Percentiles rank a stretch among this genome's conserved stretches.
These are phyloP conservation scores for Lachnellula cervina DNA, from an alignment of 2,329 filamentous ascomycete species.

Conservation along the genomic window DNA sequence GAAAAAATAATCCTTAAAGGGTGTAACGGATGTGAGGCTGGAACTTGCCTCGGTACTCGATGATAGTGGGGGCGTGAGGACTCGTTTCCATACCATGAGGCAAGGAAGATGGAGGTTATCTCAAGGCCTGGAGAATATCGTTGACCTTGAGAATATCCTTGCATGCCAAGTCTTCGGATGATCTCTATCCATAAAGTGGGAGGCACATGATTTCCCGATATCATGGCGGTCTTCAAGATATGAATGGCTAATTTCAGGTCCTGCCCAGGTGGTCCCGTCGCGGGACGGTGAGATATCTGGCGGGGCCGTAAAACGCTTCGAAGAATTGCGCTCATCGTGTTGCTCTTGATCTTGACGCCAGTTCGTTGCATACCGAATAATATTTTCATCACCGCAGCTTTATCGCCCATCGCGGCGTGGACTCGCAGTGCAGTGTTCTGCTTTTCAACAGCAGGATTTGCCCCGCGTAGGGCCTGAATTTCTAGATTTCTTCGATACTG, in stretches of 20 bases:
- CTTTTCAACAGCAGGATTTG: slow-evolving; percentile 33
- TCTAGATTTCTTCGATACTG: slow-evolving; percentile 52
- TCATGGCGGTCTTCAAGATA: slow-evolving; percentile 43
- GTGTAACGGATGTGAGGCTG: slow-evolving; percentile 23
- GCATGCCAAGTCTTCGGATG: slow-evolving; percentile 55
- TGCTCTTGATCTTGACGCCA: slow-evolving; percentile 36
- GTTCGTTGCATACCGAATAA: slow-evolving; percentile 45
- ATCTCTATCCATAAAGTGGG: slow-evolving; percentile 51
- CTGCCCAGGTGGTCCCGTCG: neutral
- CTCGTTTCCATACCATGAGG: slow-evolving; percentile 33
- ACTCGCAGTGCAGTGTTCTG: slow-evolving; percentile 45
- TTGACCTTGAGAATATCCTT: slow-evolving; percentile 42
- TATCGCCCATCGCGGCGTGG: slow-evolving; percentile 32
- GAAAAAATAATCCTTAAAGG: slow-evolving; percentile 40
- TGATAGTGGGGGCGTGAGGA: slow-evolving; percentile 4
- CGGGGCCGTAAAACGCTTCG: slow-evolving; percentile 36
- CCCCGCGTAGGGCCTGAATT: slow-evolving; percentile 43
- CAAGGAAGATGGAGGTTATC: slow-evolving; percentile 46
- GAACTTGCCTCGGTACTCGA: slow-evolving; percentile 12
- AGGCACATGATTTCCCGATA: slow-evolving; percentile 38
- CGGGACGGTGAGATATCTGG: slow-evolving; percentile 19
- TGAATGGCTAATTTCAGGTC: slow-evolving; percentile 37
- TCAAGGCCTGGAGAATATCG: slow-evolving; percentile 47
- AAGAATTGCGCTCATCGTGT: slow-evolving; percentile 42
- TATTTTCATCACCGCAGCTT: slow-evolving; percentile 23